phyloP scores from a whole-genome alignment of 306 rosid genomes.

The Luffa acutangula region DNA sequence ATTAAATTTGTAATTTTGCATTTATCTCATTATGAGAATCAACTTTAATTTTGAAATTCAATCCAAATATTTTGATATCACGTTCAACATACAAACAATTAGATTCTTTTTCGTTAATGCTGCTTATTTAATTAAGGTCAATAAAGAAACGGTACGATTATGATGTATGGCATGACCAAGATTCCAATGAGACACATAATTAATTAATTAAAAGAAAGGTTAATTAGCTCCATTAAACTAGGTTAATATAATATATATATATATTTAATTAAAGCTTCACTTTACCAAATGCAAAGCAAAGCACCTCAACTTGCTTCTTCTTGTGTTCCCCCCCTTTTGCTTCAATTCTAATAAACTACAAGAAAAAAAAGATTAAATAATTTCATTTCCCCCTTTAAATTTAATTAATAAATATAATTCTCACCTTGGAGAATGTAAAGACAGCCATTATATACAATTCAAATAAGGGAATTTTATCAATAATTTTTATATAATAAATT shows the following conservation, averaged over 20 bases:
- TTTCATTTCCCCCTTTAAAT: conserved; percentile 12
- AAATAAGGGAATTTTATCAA: no score
- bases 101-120: background rate
- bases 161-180: conserved; percentile 29
- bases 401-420: conserved; percentile 15
- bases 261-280: conserved; percentile 3
- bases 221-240: background rate
- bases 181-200: conserved; percentile 21
- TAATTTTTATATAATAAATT: no score
- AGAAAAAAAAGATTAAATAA: background rate
- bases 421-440: background rate
- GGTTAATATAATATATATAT: background rate
- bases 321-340: conserved; percentile 53
- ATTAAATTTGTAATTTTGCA: no score
- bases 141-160: background rate
- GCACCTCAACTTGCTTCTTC: conserved; percentile 44
- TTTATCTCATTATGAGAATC: no score
- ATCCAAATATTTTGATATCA: background rate
- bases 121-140: background rate
- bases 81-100: background rate
- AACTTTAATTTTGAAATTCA: background rate
- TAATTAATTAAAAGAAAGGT: conserved; percentile 7
- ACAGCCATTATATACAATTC: background rate
- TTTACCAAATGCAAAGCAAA: conserved; percentile 33
- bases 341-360: conserved; percentile 13